These are phyloP conservation scores for Taxillus chinensis DNA, from an alignment of 164 flowering plant genomes.

Conservation along the genomic window DNA sequence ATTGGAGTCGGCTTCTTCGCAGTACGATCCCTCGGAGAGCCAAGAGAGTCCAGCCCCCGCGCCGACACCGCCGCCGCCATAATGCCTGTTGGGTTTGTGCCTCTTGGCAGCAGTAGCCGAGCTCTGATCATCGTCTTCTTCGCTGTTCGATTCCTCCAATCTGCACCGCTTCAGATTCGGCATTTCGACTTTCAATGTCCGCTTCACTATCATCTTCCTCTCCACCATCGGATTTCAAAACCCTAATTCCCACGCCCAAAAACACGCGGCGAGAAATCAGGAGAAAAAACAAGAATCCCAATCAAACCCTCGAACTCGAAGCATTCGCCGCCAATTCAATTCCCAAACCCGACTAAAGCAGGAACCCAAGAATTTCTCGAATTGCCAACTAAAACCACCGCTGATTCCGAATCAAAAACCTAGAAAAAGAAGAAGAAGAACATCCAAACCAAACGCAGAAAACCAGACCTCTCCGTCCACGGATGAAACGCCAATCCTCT, in stretches of 20 bases:
- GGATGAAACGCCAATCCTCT: too few species aligned
- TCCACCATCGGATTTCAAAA: slow-evolving; percentile 2
- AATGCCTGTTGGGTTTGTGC: slow-evolving; percentile 13
- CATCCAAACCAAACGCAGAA: too few species aligned
- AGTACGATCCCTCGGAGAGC: slow-evolving; percentile 24
- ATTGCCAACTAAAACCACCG: too few species aligned
- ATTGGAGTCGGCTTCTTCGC: slow-evolving; percentile 26
- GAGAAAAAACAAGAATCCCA: background rate
- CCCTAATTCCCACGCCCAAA: background rate
- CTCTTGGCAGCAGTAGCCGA: slow-evolving; percentile 20
- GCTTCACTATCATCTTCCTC: slow-evolving; percentile 35
- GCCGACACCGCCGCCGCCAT: slow-evolving; percentile 1
- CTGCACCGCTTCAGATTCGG: slow-evolving; percentile 37
- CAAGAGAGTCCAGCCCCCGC: slow-evolving; percentile 17
- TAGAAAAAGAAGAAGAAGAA: background rate
- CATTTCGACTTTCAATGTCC: slow-evolving; percentile 32
- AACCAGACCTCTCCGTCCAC: too few species aligned
- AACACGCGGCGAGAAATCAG: background rate
- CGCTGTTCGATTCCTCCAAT: slow-evolving; percentile 13
- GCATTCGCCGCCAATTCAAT: background rate
- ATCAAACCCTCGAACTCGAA: background rate
- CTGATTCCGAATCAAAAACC: background rate
- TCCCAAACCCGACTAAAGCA: slow-evolving; percentile 9
- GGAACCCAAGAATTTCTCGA: background rate
- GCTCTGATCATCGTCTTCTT: slow-evolving; percentile 10